Base-by-base conservation (phyloP, 2,329 filamentous ascomycete species). In the Sporothrix inflata region DNA sequence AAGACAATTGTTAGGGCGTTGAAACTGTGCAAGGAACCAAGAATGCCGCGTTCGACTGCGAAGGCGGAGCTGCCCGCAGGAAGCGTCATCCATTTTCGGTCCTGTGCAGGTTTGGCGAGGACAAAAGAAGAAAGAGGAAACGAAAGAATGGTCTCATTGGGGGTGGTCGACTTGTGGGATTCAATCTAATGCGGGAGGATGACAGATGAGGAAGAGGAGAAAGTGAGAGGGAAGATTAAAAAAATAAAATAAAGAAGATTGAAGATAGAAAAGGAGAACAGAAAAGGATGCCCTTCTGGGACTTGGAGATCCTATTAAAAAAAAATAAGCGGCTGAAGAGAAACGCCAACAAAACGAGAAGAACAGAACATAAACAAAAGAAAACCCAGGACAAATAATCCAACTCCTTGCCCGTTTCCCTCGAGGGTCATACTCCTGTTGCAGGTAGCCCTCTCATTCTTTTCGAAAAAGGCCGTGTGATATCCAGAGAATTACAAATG, bases 341-440 rank as follows among this genome's bases (percentile, higher is more conserved):
- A 60, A n/a, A 38, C 55, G 55, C 55, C 55, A 60, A 40, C 21
- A 9, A 53, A 24, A n/a, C n/a, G n/a, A n/a, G 27, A 57, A 34
- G 27, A 57, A 57, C n/a, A 27, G 8, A 14, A 53, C 21, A 27
- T 11, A 60, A 27, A 19, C 11, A 66, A 40, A 47, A 30, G 14
- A 47, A 27, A 47, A 65, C 2, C 42, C 61, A 49, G 30, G 61
- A 47, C 40, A 45, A 34, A n/a, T 66, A 34, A 24, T 19, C 42
- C 40, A 47, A 66, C 61, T 66, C 61, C 61, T 49, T 66, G 61
- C 19, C 61, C 61, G 24, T 47, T 11, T 47, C 40, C 61, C 21
- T 19, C 21, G 42, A 66, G 40, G 40, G 42, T 34, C 60, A 45
- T n/a, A 42, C 38, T 45, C 60, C 40, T 45, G 34, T 61, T 40